A percentile compares a stretch with the other conserved stretches of the same genome.
These are phyloP conservation scores for Cryptosporidium canis DNA, from an alignment of 169 alveolate genomes.

Conservation along the genomic window DNA sequence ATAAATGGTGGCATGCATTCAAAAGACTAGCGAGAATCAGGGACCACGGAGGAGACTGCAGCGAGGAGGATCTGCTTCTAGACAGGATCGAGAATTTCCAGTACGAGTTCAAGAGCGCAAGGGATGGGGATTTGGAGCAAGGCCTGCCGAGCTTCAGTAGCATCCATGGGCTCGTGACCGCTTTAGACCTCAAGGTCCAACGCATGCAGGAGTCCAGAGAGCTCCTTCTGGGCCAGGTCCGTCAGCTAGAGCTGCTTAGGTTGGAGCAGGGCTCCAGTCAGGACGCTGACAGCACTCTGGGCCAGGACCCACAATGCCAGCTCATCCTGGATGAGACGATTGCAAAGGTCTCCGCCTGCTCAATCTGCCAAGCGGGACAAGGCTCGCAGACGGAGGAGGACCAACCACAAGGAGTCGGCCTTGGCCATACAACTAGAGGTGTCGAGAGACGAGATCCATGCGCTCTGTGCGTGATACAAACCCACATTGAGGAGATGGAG, in stretches of 20 bases:
- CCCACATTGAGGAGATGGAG: constrained; percentile 27
- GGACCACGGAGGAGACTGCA: neutral
- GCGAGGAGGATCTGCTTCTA: constrained; percentile 5
- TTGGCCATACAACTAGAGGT: neutral
- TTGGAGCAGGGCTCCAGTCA: neutral
- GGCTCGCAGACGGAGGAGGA: neutral
- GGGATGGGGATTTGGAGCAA: neutral
- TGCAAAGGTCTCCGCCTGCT: constrained; percentile 44
- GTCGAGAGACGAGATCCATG: neutral
- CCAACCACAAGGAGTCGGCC: neutral
- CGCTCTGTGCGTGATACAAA: constrained; percentile 9
- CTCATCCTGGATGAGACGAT: constrained; percentile 2
- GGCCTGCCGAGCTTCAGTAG: constrained; percentile 9
- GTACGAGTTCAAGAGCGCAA: constrained; percentile 53
- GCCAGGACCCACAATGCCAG: neutral
- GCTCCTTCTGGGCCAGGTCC: neutral
- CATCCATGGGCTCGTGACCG: neutral
- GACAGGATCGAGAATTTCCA: constrained; percentile 1
- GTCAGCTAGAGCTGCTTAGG: neutral
- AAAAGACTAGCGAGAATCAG: neutral
- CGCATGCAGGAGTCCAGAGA: constrained; percentile 5
- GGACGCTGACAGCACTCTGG: too few species aligned
- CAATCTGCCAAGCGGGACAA: neutral
- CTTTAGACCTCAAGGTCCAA: neutral
- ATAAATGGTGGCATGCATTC: constrained; percentile 53